phyloP scores from a whole-genome alignment of 257 asterid genomes.

The Fraxinus pennsylvanica region DNA sequence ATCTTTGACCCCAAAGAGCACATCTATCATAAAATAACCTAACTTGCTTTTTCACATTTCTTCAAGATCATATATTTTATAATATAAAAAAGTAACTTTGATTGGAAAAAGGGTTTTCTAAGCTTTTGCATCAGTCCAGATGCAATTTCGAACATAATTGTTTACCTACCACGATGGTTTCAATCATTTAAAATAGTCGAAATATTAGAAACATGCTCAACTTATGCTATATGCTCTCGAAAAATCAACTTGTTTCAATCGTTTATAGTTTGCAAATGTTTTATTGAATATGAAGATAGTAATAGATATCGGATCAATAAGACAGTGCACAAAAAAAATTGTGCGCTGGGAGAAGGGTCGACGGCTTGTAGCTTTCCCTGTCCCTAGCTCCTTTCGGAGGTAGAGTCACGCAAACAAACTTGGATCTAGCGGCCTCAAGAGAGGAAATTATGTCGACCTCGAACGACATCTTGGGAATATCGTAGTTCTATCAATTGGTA shows the following conservation, averaged over 20 bases:
- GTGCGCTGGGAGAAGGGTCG: not conserved
- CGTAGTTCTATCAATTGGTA: slow-evolving; percentile 43
- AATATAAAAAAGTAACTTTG: not conserved
- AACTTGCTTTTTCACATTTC: too few relatives aligned
- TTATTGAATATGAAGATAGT: not conserved
- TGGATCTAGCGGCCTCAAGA: not conserved
- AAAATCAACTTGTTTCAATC: too few relatives aligned
- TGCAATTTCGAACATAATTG: not conserved
- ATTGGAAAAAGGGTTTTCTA: not conserved
- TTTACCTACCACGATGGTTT: not conserved
- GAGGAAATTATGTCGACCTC: slow-evolving; percentile 33
- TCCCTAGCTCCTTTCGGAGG: not conserved
- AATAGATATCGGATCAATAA: not conserved
- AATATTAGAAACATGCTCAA: not conserved
- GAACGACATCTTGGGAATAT: slow-evolving; percentile 64
- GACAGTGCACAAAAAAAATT: not conserved
- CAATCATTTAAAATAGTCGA: not conserved
- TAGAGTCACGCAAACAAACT: not conserved
- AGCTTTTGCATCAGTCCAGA: not conserved
- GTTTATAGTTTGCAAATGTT: too few relatives aligned
- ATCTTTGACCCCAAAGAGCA: not conserved
- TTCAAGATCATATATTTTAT: too few relatives aligned
- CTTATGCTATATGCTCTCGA: not conserved
- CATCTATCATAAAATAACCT: too few relatives aligned
- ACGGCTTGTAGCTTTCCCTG: not conserved